A percentile compares a stretch with the other conserved stretches of the same genome.
phyloP scores from a whole-genome alignment of 2,329 filamentous ascomycete species.

The Nigrospora osmanthi region DNA sequence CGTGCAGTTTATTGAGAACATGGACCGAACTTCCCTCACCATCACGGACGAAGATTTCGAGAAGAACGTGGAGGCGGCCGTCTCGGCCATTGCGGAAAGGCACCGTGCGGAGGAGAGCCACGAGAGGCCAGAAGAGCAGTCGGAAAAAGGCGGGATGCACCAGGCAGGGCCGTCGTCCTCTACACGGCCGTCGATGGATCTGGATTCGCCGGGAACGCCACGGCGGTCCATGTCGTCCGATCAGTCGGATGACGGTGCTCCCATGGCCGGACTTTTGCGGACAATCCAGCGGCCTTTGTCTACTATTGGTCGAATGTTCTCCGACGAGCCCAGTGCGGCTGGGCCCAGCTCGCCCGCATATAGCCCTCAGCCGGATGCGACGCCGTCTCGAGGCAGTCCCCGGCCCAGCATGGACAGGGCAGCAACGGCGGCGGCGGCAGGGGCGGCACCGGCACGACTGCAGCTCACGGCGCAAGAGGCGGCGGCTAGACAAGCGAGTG shows the following conservation, averaged over 20 bases:
- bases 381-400: constrained; percentile 21
- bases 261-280: constrained; percentile 76
- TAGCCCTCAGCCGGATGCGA: constrained; percentile 26
- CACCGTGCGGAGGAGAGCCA: constrained; percentile 52
- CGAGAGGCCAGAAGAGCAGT: constrained; percentile 30
- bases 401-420: constrained; percentile 23
- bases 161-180: constrained; percentile 42
- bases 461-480: constrained; percentile 72
- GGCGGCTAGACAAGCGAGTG: constrained; percentile 82
- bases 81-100: constrained; percentile 90
- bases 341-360: constrained; percentile 29
- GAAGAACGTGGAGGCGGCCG: constrained; percentile 88
- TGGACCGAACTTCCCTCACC: constrained; percentile 88
- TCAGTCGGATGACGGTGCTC: constrained; percentile 60
- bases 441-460: constrained; percentile 19
- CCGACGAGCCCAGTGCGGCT: constrained; percentile 50
- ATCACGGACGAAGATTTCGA: constrained; percentile 96
- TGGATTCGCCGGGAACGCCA: constrained; percentile 30
- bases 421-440: constrained; percentile 18
- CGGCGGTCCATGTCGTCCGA: constrained; percentile 49
- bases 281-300: constrained; percentile 87
- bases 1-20: constrained; percentile 91
- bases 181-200: constrained; percentile 33
- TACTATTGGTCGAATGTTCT: constrained; percentile 92
- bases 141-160: constrained; percentile 32